Conservation (phyloP, 179 eudicot species). For the Silene vulgaris region DNA sequence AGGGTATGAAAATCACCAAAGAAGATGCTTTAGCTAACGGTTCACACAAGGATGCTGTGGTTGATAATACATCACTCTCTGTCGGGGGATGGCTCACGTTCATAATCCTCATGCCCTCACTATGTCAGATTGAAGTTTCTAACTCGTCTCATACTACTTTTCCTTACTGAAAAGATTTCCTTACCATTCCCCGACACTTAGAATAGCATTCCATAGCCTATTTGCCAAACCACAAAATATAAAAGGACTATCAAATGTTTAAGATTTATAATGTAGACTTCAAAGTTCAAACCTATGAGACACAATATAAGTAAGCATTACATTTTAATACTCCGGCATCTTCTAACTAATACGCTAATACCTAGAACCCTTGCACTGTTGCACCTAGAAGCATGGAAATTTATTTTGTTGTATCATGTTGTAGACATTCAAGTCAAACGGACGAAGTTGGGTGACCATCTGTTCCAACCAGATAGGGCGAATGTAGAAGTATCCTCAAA, state of each 20-base stretch:
- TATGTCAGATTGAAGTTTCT: neutral
- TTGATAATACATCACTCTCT: neutral
- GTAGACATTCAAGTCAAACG: constrained; percentile 2
- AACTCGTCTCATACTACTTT: neutral
- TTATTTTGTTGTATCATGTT: neutral
- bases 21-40: neutral
- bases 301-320: neutral
- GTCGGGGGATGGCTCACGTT: neutral
- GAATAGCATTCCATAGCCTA: neutral
- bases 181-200: neutral
- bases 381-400: neutral
- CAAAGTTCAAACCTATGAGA: neutral
- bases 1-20: no score
- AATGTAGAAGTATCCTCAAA: neutral
- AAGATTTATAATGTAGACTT: neutral
- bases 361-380: constrained; percentile 10
- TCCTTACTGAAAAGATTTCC: neutral
- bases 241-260: neutral
- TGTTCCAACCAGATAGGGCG: neutral
- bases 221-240: neutral
- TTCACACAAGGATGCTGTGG: neutral
- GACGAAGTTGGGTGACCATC: neutral
- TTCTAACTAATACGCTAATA: neutral
- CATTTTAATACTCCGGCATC: no score
- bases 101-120: neutral